These are phyloP conservation scores for Mycosarcoma maydis DNA, from an alignment of 1,284 basidiomycete species.

Conservation along the genomic window DNA sequence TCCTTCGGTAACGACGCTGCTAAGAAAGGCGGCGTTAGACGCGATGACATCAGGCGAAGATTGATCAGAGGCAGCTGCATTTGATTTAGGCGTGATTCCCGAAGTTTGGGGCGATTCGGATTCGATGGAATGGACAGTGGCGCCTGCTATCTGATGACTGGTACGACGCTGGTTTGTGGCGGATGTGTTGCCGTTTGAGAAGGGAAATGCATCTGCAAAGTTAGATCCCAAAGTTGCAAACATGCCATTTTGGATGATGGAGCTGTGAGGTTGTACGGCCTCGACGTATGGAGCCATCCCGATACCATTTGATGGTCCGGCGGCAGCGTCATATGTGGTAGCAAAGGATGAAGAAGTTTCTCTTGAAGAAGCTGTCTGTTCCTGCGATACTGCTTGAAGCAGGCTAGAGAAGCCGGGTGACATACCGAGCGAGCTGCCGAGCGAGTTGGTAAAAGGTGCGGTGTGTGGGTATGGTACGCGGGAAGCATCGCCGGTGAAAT, in stretches of 20 bases:
- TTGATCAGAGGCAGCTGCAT: constrained; percentile 1
- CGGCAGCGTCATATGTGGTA: neutral
- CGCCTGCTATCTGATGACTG: neutral
- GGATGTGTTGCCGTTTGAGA: neutral
- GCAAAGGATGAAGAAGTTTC: neutral
- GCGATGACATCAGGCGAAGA: constrained; percentile 14
- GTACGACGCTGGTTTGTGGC: neutral
- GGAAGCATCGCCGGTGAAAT: no score
- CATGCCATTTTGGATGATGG: constrained; percentile 29
- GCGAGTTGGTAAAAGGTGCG: neutral
- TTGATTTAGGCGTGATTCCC: constrained; percentile 6
- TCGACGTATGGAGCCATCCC: neutral
- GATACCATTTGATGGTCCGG: no score
- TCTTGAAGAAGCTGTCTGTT: neutral
- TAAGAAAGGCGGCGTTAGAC: constrained; percentile 13
- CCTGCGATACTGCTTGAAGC: constrained; percentile 25
- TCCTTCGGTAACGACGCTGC: neutral
- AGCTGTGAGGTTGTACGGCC: neutral
- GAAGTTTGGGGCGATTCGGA: neutral
- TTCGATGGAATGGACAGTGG: neutral
- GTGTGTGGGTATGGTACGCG: neutral
- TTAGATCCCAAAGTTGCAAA: constrained; percentile 14
- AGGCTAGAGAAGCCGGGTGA: constrained; percentile 26
- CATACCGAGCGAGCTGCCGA: constrained; percentile 5
- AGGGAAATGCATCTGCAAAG: constrained; percentile 1